Evolutionary conservation across 805 yeast genomes (phyloP), one percentile per base, ranked within the genome.

Genomic region (Candida peoriensis): DNA sequence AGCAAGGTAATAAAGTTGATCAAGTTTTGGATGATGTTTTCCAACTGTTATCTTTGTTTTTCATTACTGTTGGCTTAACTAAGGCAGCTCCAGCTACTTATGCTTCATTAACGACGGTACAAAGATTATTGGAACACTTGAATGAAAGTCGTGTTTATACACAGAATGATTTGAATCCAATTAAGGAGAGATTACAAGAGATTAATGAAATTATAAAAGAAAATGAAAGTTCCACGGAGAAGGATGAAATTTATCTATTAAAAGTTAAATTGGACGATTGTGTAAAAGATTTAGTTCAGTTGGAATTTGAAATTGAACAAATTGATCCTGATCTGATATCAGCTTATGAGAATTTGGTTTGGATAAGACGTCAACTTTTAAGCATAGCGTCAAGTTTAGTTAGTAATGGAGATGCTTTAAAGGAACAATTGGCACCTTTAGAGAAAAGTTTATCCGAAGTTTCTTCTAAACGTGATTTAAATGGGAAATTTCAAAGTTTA

Each of bases 51-150:
- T 82, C 95, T 11, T 68, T 93, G 33, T 82, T 93, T 46, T 86
- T 89, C 58, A 75, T 90, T 52, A 86, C 97, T 2, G 93, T 94
- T 39, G 99, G 99, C 3, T 66, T 87, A 48, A 82, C 83, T 30
- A 81, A 87, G 47, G 74, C 87, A 23, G 95, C 96, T 1, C 96
- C 97, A 1, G 96, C 97, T 5, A 85, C 96, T 1, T 93, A 84
- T 60, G 90, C 95, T 6, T 84, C 95, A 4, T 63, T 90, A 27
- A 71, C 88, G 27, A 87, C 97, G 0, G 95, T 93, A 15, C 81
- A 81, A 60, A 77, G 93, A 47, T 64, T 93, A 38, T 67, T 93
- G 46, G 84, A 77, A 44, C 97, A 90, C 60, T 64, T 90, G 42
- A 74, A 76, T 44, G 96, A 85, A 54, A 75, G 85, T 32, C 78